phyloP scores from a whole-genome alignment of 768 basidiomycete genomes.

The Boletus insuetus region DNA sequence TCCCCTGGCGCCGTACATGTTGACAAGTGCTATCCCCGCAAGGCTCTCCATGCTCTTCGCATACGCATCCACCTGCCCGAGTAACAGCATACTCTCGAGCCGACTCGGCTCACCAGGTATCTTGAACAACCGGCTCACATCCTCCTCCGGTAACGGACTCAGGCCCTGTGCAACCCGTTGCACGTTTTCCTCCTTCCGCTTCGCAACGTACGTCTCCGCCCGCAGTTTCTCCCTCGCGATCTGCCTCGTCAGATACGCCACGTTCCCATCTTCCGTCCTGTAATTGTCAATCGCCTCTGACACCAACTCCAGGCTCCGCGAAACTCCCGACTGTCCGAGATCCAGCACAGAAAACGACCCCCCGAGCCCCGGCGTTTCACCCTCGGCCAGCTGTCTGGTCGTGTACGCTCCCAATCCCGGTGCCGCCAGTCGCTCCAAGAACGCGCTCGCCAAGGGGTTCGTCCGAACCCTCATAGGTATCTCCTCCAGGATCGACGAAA shows the following conservation, averaged over 20 bases:
- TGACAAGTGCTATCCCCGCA: slow-evolving; percentile 63
- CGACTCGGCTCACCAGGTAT: slow-evolving; percentile 87
- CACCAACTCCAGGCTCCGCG: slow-evolving; percentile 78
- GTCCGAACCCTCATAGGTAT: slow-evolving; percentile 82
- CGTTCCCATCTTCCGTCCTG: slow-evolving; percentile 88
- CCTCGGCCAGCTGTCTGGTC: slow-evolving; percentile 38
- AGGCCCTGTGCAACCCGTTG: slow-evolving; percentile 78
- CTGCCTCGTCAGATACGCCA: slow-evolving; percentile 84
- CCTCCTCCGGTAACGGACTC: slow-evolving; percentile 84
- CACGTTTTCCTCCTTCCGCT: slow-evolving; percentile 87
- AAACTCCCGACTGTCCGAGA: slow-evolving; percentile 65
- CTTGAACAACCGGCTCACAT: slow-evolving; percentile 80
- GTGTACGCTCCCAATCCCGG: slow-evolving; percentile 36
- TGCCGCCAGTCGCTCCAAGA: slow-evolving; percentile 63
- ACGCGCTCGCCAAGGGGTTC: slow-evolving; percentile 75
- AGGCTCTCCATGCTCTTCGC: slow-evolving; percentile 71
- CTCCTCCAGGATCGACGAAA: slow-evolving; percentile 83
- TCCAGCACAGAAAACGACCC: slow-evolving; percentile 69
- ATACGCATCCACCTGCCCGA: slow-evolving; percentile 86
- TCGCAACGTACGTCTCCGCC: slow-evolving; percentile 76
- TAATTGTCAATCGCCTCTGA: slow-evolving; percentile 84
- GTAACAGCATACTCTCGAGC: slow-evolving; percentile 78
- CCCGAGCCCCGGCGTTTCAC: slow-evolving; percentile 42
- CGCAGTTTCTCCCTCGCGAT: slow-evolving; percentile 81
- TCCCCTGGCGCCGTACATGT: slow-evolving; percentile 71